Evolutionary conservation across 371 early-diverging fungal species (phyloP).

Genomic region (Mucor velutinosus): DNA sequence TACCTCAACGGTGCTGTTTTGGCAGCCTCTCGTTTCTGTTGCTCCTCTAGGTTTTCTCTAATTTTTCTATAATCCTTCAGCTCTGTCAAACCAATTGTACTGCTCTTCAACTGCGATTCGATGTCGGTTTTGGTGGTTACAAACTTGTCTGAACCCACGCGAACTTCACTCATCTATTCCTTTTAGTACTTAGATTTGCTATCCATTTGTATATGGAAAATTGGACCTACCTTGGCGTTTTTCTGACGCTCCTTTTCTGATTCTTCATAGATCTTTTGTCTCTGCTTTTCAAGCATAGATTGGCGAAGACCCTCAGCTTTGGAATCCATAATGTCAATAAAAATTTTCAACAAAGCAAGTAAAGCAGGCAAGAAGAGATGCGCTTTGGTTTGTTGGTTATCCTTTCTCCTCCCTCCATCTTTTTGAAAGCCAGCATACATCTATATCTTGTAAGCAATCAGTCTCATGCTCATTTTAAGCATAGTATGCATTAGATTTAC

Average conservation of each 20-base stretch:
- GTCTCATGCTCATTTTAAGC: neutral
- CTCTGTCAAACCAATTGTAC: constrained; percentile 88
- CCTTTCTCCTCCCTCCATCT: neutral
- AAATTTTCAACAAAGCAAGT: constrained; percentile 16
- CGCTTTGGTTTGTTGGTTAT: neutral
- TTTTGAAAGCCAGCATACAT: neutral
- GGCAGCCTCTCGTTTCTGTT: constrained; percentile 77
- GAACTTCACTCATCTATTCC: constrained; percentile 70
- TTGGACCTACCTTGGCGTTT: constrained; percentile 66
- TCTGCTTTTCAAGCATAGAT: constrained; percentile 72
- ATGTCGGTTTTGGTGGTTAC: constrained; percentile 76
- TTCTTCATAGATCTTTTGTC: constrained; percentile 73
- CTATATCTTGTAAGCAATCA: neutral
- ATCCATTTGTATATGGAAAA: neutral
- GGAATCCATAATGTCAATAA: constrained; percentile 41
- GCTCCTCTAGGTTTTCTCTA: constrained; percentile 77
- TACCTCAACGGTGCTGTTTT: constrained; percentile 59
- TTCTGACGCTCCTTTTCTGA: constrained; percentile 77
- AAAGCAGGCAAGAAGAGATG: neutral
- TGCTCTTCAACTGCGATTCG: constrained; percentile 83
- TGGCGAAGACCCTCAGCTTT: constrained; percentile 72
- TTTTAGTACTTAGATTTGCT: neutral
- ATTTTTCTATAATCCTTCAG: constrained; percentile 90
- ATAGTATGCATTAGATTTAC: neutral
- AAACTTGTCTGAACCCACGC: constrained; percentile 81